Evolutionary conservation across 2,329 filamentous ascomycete genomes (phyloP).

Genomic region (Aspergillus tubingensis): DNA sequence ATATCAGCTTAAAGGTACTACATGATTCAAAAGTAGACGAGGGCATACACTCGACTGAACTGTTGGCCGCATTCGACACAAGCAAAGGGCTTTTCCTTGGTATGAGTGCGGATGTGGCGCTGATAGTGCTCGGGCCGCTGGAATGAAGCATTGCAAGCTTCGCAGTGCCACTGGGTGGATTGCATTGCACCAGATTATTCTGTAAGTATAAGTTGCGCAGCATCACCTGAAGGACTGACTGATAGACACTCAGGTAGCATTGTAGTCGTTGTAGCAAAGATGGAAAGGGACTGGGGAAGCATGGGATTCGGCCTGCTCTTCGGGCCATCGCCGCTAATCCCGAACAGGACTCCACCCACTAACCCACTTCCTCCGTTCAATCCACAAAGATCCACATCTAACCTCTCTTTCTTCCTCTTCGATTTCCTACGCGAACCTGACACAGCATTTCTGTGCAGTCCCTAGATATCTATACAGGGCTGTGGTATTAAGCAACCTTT

Average conservation of each 20-base stretch:
- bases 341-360: neutral
- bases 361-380: no score
- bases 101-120: conserved; percentile 8
- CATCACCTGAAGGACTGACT: neutral
- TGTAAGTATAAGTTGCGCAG: neutral
- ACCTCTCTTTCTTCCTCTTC: neutral
- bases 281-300: neutral
- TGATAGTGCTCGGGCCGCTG: conserved; percentile 6
- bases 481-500: no score
- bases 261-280: neutral
- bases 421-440: no score
- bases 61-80: conserved; percentile 1
- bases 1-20: neutral
- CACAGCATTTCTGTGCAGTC: no score
- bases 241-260: no score
- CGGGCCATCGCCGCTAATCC: neutral
- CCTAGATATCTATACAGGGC: no score
- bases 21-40: neutral
- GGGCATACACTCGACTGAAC: neutral
- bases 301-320: neutral
- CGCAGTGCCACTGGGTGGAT: neutral
- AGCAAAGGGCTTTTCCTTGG: conserved; percentile 1
- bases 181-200: neutral
- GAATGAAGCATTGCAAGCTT: conserved; percentile 1
- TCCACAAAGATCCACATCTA: no score